Conservation (phyloP, 2,329 filamentous ascomycete genomes). For the Beauveria varroae region DNA sequence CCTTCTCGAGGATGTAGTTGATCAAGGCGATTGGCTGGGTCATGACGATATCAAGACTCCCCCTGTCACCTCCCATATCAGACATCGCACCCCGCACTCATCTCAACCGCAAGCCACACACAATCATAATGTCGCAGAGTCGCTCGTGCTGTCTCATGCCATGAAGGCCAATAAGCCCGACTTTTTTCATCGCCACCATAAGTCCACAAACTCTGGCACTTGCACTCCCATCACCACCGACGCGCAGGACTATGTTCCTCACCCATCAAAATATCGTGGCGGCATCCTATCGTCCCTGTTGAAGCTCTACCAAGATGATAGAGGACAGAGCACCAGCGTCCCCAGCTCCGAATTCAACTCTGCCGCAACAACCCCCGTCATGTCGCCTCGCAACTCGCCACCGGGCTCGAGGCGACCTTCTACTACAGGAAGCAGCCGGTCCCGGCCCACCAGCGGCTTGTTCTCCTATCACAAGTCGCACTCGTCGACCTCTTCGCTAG, state of each 20-base stretch:
- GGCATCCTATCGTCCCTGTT: constrained; percentile 67
- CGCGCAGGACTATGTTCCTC: constrained; percentile 52
- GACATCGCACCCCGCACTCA: constrained; percentile 19
- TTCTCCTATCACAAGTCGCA: constrained; percentile 35
- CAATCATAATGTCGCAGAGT: constrained; percentile 25
- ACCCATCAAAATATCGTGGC: constrained; percentile 60
- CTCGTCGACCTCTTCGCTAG: constrained; percentile 35
- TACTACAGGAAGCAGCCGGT: constrained; percentile 23
- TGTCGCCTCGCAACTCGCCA: constrained; percentile 36
- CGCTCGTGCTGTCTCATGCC: constrained; percentile 27
- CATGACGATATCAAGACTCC: constrained; percentile 15
- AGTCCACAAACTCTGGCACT: constrained; percentile 25
- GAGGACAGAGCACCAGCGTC: constrained; percentile 21
- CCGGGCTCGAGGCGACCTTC: constrained; percentile 33
- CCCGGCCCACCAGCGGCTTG: constrained; percentile 31
- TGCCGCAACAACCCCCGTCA: constrained; percentile 29
- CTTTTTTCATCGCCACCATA: constrained; percentile 22
- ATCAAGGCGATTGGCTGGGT: constrained; percentile 15
- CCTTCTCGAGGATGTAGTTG: constrained; percentile 24
- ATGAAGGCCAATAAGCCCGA: constrained; percentile 22
- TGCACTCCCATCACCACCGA: constrained; percentile 32
- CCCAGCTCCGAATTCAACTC: constrained; percentile 31
- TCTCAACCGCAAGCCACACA: constrained; percentile 16
- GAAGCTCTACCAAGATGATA: constrained; percentile 56
- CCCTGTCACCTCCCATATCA: constrained; percentile 12